phyloP scores from a whole-genome alignment of 2,329 filamentous ascomycete species.

The Penicillium digitatum region DNA sequence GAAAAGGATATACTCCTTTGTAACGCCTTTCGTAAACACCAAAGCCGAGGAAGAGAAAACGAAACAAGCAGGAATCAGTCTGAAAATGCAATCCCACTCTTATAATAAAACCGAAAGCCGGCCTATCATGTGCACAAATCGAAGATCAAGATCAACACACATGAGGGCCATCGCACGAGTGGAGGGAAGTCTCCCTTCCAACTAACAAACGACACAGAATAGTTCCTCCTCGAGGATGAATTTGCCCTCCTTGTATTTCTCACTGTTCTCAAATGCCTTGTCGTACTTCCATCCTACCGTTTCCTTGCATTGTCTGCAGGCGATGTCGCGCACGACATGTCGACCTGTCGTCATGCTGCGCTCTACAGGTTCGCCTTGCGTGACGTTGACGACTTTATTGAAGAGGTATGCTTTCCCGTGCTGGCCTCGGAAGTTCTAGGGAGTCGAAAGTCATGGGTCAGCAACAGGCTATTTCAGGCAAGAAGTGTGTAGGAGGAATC shows the following conservation, averaged over 20 bases:
- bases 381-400: constrained; percentile 88
- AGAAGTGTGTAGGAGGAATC: neutral
- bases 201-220: constrained; percentile 68
- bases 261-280: constrained; percentile 83
- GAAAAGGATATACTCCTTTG: constrained; percentile 6
- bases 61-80: constrained; percentile 9
- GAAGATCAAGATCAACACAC: neutral
- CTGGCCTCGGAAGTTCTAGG: constrained; percentile 93
- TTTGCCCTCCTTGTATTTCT: constrained; percentile 99
- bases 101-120: neutral
- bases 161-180: neutral
- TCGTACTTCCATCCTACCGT: constrained; percentile 99
- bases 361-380: constrained; percentile 74
- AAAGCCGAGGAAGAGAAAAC: constrained; percentile 6
- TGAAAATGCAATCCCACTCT: constrained; percentile 3
- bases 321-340: constrained; percentile 90
- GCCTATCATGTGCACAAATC: neutral
- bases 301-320: constrained; percentile 84
- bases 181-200: constrained; percentile 11
- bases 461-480: neutral
- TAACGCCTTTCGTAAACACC: constrained; percentile 20
- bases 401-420: constrained; percentile 98
- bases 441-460: constrained; percentile 8
- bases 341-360: constrained; percentile 97
- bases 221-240: constrained; percentile 93